These are phyloP conservation scores for Juncus inflexus DNA, from an alignment of 176 grass and related monocot species.

Conservation along the genomic window DNA sequence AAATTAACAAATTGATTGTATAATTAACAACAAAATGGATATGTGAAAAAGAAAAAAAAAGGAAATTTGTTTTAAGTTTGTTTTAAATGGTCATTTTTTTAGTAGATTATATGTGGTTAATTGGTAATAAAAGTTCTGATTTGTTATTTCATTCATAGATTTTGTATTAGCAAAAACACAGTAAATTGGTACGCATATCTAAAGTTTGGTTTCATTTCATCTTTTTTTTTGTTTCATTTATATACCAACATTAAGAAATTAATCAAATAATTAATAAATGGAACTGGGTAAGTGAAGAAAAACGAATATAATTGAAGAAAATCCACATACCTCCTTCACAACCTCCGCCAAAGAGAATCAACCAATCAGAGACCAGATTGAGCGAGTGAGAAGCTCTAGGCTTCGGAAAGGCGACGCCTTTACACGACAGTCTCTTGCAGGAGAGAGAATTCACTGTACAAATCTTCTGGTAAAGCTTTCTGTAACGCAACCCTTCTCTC, in stretches of 20 bases:
- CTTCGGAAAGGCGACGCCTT: slow-evolving; percentile 41
- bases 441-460: slow-evolving; percentile 43
- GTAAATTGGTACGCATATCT: too few relatives aligned
- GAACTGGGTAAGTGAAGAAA: background rate
- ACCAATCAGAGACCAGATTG: slow-evolving; percentile 77
- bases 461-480: slow-evolving; percentile 56
- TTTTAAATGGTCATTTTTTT: too few relatives aligned
- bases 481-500: slow-evolving; percentile 42
- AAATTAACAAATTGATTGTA: background rate
- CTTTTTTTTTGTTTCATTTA: too few relatives aligned
- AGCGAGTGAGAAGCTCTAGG: slow-evolving; percentile 87
- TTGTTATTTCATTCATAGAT: too few relatives aligned
- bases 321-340: slow-evolving; percentile 68
- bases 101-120: too few relatives aligned
- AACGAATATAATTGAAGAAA: slow-evolving; percentile 2
- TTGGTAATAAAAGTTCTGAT: too few relatives aligned
- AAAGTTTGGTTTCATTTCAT: too few relatives aligned
- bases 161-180: too few relatives aligned
- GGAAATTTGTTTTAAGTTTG: too few relatives aligned
- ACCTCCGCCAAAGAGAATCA: slow-evolving; percentile 82
- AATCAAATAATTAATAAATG: slow-evolving; percentile 10
- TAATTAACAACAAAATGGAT: background rate
- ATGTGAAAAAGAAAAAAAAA: slow-evolving; percentile 3
- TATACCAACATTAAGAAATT: background rate
- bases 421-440: slow-evolving; percentile 37